Evolutionary conservation across 345 rosid genomes (phyloP), one percentile per base, ranked within the genome.

Genomic region (Psidium friedrichsthalianum): DNA sequence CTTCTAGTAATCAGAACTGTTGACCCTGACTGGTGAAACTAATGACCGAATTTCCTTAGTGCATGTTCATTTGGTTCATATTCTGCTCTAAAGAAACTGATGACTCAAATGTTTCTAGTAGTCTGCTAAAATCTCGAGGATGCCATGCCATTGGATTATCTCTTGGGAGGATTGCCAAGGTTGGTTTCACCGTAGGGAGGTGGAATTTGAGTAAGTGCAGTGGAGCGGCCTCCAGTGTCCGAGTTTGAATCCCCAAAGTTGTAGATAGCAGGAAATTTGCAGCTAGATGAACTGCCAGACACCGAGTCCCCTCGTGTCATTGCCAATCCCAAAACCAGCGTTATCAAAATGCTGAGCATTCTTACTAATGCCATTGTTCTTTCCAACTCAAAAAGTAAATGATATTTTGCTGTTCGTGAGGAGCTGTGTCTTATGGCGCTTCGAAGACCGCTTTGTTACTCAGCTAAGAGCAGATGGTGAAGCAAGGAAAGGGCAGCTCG

Each of bases 191-290:
- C 95, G 36, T 94, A 29, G 11, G 98, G 95, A 58, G 87, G 90
- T 36, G 87, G 89, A 51, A 93, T 64, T 27, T 69, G 56, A 88
- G 81, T 24, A 85, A 87, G 87, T 18, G 55, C 96, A 74, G 95
- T 93, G 25, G 82, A 86, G 20, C 90, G 90, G 51, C 90, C 91
- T 15, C 96, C 97, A 0, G 96, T 94, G 87, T 95, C 98, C 1
- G 95, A 95, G 85, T 95, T 95, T 1, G 98, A 94, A 85, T 94
- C 98, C 57, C 98, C 95, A 24, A 95, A 95, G 89, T 92, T 93
- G 91, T 83, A 86, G 76, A 83, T 44, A 25, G 85, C 85, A 12
- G 85, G 88, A n/a, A 86, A 86, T 21, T 54, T 55, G 80, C 85
- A 83, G 12, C 5, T 36, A 11, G 80, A 12, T 2, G 59, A 47